Evolutionary conservation across 257 asterid genomes (phyloP), one percentile per base, ranked within the genome.

Genomic region (Galeopsis tetrahit): DNA sequence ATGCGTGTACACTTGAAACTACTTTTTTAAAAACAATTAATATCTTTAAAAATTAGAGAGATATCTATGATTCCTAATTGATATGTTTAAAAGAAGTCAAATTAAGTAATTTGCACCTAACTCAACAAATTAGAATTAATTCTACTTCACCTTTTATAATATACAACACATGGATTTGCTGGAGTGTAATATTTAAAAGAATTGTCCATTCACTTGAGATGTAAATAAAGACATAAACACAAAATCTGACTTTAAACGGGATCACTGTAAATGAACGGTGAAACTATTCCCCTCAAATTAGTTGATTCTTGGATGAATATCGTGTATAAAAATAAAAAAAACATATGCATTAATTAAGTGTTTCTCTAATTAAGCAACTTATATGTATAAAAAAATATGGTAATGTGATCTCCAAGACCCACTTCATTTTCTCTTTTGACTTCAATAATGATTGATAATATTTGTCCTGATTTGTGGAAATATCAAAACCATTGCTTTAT

Each of bases 151-250:
- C 28, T 21, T 21, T 21, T 48, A 48, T 48, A 48, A 13, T 48
- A 48, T 48, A 51, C 9, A 71, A 62, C 84, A 77, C 85, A 83
- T 79, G 89, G 78, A 70, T 17, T 14, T 36, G 77, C 15, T 52
- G 59, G 59, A n/a, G 53, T 72, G 36, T 65, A 62, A 61, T 49
- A 71, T 59, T 60, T 49, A 0, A 56, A 71, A 62, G 71, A 38
- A 72, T 72, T 59, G 17, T 21, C 59, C 44, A 28, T 31, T 73
- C 69, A 48, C 79, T 79, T 67, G 28, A 55, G 5, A 70, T 34
- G 66, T 79, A 75, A 77, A 76, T 66, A 75, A 73, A 75, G 44
- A 4, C 42, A 63, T n/a, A n/a, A n/a, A n/a, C n/a, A n/a, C n/a
- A n/a, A n/a, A n/a, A n/a, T n/a, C 28, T 21, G 1, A 21, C 28